Conservation (phyloP, 1,139 yeast species). For the Pneumocystis canis region DNA sequence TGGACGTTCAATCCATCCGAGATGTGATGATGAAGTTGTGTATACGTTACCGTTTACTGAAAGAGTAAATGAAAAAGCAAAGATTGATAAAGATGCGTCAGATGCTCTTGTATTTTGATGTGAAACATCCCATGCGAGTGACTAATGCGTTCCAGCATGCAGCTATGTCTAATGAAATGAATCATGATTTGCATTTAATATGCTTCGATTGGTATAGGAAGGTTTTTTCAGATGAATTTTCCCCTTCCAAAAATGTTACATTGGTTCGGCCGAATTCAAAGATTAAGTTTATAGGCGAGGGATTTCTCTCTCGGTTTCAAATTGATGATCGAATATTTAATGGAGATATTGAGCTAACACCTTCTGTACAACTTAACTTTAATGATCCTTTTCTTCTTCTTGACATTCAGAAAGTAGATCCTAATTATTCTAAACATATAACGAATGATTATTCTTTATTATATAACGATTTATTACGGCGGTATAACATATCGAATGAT, state of each 20-base stretch:
- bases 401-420: constrained; percentile 7
- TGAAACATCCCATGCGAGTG: not conserved
- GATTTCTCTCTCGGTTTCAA: not conserved
- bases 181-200: not conserved
- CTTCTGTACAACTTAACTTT: constrained; percentile 52
- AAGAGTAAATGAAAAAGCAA: not conserved
- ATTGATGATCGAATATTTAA: constrained; percentile 61
- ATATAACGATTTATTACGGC: constrained; percentile 23
- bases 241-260: not conserved
- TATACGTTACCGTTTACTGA: not conserved
- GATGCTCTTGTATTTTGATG: not conserved
- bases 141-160: not conserved
- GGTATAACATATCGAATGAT: constrained; percentile 80
- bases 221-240: not conserved
- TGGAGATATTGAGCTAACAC: constrained; percentile 39
- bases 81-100: not conserved
- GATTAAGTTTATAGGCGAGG: constrained; percentile 1
- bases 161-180: not conserved
- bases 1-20: not conserved
- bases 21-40: not conserved
- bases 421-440: not conserved
- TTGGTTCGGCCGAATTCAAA: not conserved
- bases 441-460: constrained; percentile 4
- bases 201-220: not conserved
- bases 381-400: constrained; percentile 46